These are phyloP conservation scores for Nothopassalora personata DNA, from an alignment of 2,329 filamentous ascomycete species.

Conservation along the genomic window DNA sequence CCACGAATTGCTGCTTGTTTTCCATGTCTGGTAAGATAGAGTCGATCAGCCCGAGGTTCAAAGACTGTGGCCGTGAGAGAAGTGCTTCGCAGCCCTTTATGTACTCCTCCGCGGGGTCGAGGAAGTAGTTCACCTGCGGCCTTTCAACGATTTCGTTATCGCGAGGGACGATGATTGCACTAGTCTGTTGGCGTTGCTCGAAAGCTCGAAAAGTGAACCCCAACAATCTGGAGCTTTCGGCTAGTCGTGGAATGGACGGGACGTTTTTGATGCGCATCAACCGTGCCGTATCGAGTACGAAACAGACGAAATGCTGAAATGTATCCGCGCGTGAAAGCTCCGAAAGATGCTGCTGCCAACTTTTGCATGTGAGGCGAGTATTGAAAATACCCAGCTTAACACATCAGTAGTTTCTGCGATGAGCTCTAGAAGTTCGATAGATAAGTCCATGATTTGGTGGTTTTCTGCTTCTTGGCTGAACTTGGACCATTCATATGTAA, in stretches of 20 bases:
- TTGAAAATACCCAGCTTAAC: background rate
- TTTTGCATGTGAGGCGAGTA: background rate
- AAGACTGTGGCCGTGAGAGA: too few species aligned
- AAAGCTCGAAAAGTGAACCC: background rate
- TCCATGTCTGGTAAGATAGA: too few species aligned
- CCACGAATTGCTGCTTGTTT: too few species aligned
- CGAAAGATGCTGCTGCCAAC: background rate
- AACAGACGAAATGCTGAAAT: background rate
- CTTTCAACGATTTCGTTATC: too few species aligned
- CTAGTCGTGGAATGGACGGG: background rate
- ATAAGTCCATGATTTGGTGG: background rate
- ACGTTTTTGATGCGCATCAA: background rate
- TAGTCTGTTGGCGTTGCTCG: background rate
- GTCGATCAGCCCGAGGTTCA: too few species aligned
- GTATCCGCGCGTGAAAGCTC: background rate
- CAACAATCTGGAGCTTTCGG: background rate
- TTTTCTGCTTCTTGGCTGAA: background rate
- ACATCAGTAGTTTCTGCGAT: background rate
- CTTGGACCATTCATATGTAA: too few species aligned
- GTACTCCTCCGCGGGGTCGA: too few species aligned
- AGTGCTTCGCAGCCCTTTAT: too few species aligned
- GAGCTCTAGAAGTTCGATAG: background rate
- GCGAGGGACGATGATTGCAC: too few species aligned
- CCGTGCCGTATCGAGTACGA: background rate
- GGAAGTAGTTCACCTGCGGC: too few species aligned